Base-by-base conservation (phyloP, 768 basidiomycete genomes). In the Imleria badia region DNA sequence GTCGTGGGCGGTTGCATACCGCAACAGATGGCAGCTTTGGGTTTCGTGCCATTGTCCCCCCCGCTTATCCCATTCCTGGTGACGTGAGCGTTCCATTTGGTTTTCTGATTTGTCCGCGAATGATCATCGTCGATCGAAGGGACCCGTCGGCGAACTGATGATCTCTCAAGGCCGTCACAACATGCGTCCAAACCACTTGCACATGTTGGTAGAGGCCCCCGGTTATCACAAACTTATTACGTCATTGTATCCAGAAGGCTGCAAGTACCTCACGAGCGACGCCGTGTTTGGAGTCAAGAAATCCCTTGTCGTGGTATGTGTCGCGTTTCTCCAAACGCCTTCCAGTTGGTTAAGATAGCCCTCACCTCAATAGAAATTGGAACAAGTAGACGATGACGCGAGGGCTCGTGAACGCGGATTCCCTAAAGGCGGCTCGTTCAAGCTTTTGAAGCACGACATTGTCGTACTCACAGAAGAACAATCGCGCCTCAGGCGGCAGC, bases 271-370 rank as follows among this genome's bases (percentile, higher is more conserved):
- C 22, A 70, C 70, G 7, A 89, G 83, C 55, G 91, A 94, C 64
- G 77, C 81, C 12, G 89, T 93, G 3, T 92, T 93, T 69, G 91
- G 92, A 11, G 91, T 89, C 22, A 90, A 90, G 70, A 79, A 80
- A 45, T 89, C 87, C 7, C 75, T 94, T 26, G 78, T 92, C 19
- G 81, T 91, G 59, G 90, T 91, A 70, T 46, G 83, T 76, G 7
- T 38, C n/a, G 11, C 19, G 8, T 36, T 47, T 31, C 45, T 31
- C 20, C 5, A 8, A 22, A 33, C 1, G 38, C 8, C 22, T 43
- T 46, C 31, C 40, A 23, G 57, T 52, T 23, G 20, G 13, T 47
- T 36, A 43, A 48, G 19, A 38, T 36, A 13, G 9, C 20, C 11
- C 35, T 43, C 31, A 52, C 29, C 33, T 19, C 39, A 11, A 48